Conservation (phyloP, 257 asterid species). For the Galeopsis tetrahit region DNA sequence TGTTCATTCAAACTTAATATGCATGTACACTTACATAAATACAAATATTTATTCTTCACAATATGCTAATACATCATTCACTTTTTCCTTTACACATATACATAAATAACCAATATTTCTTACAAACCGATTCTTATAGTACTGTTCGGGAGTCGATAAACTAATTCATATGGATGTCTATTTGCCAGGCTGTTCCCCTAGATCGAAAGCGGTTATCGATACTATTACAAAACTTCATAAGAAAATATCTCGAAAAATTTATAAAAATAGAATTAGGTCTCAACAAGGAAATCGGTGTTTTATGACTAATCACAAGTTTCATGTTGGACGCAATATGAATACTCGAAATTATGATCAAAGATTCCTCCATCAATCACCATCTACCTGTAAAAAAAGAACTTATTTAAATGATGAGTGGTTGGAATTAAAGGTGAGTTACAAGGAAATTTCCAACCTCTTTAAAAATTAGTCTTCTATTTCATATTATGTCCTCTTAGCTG, state of each 20-base stretch:
- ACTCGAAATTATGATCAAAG: slow-evolving; percentile 6
- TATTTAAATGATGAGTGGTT: too few relatives aligned
- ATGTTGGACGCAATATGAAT: slow-evolving; percentile 1
- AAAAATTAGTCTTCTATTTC: too few relatives aligned
- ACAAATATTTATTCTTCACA: too few relatives aligned
- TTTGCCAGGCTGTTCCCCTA: neutral
- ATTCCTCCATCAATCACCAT: neutral
- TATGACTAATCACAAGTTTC: slow-evolving; percentile 8
- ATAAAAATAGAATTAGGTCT: neutral
- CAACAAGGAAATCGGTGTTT: neutral
- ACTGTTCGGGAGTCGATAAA: slow-evolving; percentile 10
- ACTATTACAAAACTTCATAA: neutral
- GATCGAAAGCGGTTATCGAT: neutral
- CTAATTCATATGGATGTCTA: neutral
- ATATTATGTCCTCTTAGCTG: too few relatives aligned
- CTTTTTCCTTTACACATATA: too few relatives aligned
- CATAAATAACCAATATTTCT: too few relatives aligned
- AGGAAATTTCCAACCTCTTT: too few relatives aligned
- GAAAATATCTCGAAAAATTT: neutral
- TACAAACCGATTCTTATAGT: neutral
- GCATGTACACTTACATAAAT: too few relatives aligned
- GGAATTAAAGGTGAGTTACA: too few relatives aligned
- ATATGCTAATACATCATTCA: too few relatives aligned
- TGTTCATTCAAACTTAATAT: too few relatives aligned
- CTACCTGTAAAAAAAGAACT: neutral